Evolutionary conservation across 2,329 filamentous ascomycete species (phyloP), one percentile per base, ranked within the genome.

Genomic region (Ascochyta rabiei): DNA sequence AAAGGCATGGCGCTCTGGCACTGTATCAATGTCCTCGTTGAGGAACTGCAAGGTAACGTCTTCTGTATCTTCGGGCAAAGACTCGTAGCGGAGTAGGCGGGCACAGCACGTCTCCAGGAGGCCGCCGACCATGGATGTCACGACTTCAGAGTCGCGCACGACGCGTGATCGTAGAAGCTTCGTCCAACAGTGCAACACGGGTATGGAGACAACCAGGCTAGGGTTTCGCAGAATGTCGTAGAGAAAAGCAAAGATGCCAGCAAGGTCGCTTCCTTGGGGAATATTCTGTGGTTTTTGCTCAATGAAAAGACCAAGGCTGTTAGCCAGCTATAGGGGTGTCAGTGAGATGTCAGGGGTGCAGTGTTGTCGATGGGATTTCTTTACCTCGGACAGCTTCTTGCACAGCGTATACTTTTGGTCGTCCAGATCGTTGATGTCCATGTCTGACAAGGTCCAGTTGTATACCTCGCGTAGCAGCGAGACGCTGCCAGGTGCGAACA

Each of bases 1-100:
- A 72, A 99, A 99, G 1, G 92, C 91, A 76, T 99, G 95, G 21
- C 92, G 85, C 72, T 99, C 95, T 0, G 95, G 95, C 18, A 93
- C 81, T 0, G 93, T 98, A 69, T 99, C 95, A 51, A 96, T 96
- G 70, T 99, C 95, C 69, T 98, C 93, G 67, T 92, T 82, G 1
- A 99, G 81, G 62, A 96, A 95, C 10, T 91, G 80, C 54, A 92
- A 84, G 0, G 89, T 93, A 2, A 90, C 83, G 64, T 97, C 88
- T 41, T 90, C 85, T 0, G 88, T 89, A 59, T 96, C 89, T 60
- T 93, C 87, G 0, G 92, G 90, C 2, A 98, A 79, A 59, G 84
- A 87, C 74, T 99, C 95, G 74, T 96, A 99, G 49, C 91, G 88
- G 56, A 98, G 83, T 48, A 98, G 80, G 52, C 96, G 85, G 40